Evolutionary conservation across 2,329 filamentous ascomycete genomes (phyloP).

Genomic region (Monosporascus sp.): DNA sequence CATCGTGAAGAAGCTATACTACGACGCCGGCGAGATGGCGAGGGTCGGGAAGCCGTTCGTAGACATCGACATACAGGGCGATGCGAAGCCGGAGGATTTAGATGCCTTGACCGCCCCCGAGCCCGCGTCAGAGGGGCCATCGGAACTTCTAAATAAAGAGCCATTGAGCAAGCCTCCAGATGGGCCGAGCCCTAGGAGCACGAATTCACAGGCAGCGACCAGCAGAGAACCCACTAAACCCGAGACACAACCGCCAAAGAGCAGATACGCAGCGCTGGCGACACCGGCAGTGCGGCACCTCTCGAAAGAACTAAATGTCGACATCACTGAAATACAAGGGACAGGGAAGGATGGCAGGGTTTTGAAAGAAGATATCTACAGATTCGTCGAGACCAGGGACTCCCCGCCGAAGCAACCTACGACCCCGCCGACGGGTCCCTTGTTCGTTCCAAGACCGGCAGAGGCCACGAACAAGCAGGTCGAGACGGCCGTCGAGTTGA

Average conservation of each 20-base stretch:
- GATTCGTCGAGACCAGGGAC: constrained; percentile 52
- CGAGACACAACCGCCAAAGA: constrained; percentile 33
- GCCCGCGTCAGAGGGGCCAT: constrained; percentile 21
- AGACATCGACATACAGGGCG: constrained; percentile 87
- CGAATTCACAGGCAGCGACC: constrained; percentile 3
- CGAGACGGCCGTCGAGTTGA: constrained; percentile 66
- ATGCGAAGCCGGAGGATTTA: constrained; percentile 58
- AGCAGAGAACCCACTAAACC: constrained; percentile 4
- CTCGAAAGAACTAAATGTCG: constrained; percentile 70
- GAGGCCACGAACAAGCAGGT: constrained; percentile 45
- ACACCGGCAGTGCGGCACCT: constrained; percentile 91
- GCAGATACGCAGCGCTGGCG: constrained; percentile 69
- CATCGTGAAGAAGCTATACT: constrained; percentile 92
- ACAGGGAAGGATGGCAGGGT: constrained; percentile 90
- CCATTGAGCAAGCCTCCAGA: constrained; percentile 14
- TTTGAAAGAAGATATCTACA: constrained; percentile 84
- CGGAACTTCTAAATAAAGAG: constrained; percentile 18
- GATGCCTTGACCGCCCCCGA: constrained; percentile 32
- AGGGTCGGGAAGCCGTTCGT: constrained; percentile 91
- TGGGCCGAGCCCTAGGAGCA: constrained; percentile 4
- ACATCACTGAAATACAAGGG: constrained; percentile 73
- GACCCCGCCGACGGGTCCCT: constrained; percentile 20
- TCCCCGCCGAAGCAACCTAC: constrained; percentile 4
- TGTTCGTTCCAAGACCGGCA: constrained; percentile 23
- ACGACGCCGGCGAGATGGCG: constrained; percentile 93